A percentile compares a stretch with the other conserved stretches of the same genome.
phyloP scores from a whole-genome alignment of 306 rosid species.

The Prosopis cineraria region DNA sequence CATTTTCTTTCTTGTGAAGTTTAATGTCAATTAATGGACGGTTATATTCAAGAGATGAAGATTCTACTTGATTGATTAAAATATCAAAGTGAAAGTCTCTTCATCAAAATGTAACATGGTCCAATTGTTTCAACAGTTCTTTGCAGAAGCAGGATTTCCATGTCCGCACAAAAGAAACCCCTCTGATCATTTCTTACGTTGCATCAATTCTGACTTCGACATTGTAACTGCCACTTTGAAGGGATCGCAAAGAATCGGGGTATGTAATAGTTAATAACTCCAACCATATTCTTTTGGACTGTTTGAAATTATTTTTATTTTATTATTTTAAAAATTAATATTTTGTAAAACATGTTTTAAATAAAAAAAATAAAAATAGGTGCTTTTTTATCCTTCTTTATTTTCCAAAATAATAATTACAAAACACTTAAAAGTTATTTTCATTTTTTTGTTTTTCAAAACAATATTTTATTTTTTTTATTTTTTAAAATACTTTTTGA shows the following conservation, averaged over 20 bases:
- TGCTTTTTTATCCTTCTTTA: too few species aligned
- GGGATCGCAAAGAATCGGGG: conserved; percentile 79
- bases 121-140: conserved; percentile 52
- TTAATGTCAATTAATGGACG: background rate
- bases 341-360: too few species aligned
- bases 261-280: conserved; percentile 38
- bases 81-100: background rate
- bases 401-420: too few species aligned
- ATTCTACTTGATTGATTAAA: background rate
- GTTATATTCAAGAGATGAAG: background rate
- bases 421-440: too few species aligned
- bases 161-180: conserved; percentile 85
- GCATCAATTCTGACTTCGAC: conserved; percentile 84
- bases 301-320: too few species aligned
- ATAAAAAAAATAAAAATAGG: too few species aligned
- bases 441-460: too few species aligned
- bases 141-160: conserved; percentile 85
- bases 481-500: too few species aligned
- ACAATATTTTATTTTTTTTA: too few species aligned
- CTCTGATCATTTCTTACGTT: conserved; percentile 85
- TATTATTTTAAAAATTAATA: too few species aligned
- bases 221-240: conserved; percentile 74
- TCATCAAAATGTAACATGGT: conserved; percentile 12
- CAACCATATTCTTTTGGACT: too few species aligned
- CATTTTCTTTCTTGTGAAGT: background rate